Base-by-base conservation (phyloP, 352 stramenopile genomes). In the Phytophthora megakarya region DNA sequence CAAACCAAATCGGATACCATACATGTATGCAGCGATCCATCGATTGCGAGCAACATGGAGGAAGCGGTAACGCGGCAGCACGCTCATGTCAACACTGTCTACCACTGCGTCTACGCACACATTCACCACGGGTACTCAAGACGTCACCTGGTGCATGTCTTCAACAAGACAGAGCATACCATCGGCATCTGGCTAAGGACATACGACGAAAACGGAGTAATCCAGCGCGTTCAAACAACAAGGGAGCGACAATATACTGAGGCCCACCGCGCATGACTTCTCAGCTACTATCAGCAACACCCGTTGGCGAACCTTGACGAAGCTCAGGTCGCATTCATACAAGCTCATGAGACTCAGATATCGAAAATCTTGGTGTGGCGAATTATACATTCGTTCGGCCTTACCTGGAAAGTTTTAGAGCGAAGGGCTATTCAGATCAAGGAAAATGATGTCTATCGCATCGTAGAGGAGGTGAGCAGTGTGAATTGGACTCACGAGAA, bases 391-490 rank as follows among this genome's bases (percentile, higher is more conserved):
- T 19, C 48, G 1, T 22, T 21, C 3, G 61, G 67, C 0, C 25
- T 75, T 18, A 75, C 67, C 1, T 67, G 67, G 67, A 71, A 65
- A n/a, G 67, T 67, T 11, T 23, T 75, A 13, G 57, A 75, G 42
- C 38, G 51, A 13, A 32, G 67, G 12, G 56, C 56, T 0, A 32
- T 32, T 5, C 26, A 32, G 5, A 32, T 32, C 26, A 9, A 32
- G 26, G n/a, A n/a, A n/a, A n/a, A n/a, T n/a, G n/a, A n/a, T n/a
- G n/a, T n/a, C n/a, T n/a, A n/a, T n/a, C n/a, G n/a, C n/a, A n/a
- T n/a, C n/a, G 45, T 74, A 9, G 6, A 72, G 23, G 72, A 79
- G 40, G 28, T 76, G 19, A 26, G 18, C 8, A 8, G n/a, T 5
- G 54, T 73, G 18, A 33, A 55, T 13, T 71, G 69, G 69, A 47